Evolutionary conservation across 2,329 filamentous ascomycete species (phyloP).

Genomic region (Aspergillus alliaceus): DNA sequence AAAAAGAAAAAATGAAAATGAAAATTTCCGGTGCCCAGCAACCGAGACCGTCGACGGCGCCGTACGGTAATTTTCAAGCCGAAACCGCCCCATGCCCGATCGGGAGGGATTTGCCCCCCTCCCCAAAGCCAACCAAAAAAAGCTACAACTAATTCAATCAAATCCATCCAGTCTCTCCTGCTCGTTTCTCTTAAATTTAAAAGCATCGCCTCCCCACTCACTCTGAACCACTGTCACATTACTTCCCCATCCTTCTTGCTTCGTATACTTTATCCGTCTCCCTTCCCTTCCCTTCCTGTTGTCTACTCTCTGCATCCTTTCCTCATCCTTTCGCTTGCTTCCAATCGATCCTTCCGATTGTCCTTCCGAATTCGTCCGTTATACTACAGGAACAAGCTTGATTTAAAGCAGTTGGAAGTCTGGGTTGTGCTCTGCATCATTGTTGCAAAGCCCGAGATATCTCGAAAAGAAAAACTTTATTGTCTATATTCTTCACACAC

Average conservation of each 20-base stretch:
- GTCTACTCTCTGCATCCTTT: conserved; percentile 17
- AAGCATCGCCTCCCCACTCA: conserved; percentile 21
- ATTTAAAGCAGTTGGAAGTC: background rate
- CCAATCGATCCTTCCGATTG: conserved; percentile 15
- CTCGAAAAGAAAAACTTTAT: background rate
- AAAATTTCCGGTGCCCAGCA: conserved; percentile 1
- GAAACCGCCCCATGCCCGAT: conserved; percentile 4
- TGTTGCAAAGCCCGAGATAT: conserved; percentile 1
- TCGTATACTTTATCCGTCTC: conserved; percentile 17
- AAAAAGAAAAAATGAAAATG: background rate
- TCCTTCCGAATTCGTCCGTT: conserved; percentile 9
- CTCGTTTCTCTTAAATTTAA: conserved; percentile 19
- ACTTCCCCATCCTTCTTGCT: conserved; percentile 12
- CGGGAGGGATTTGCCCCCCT: conserved; percentile 14
- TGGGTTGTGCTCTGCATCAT: background rate
- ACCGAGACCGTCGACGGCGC: conserved; percentile 6
- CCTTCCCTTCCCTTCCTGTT: conserved; percentile 23
- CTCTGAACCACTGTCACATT: conserved; percentile 13
- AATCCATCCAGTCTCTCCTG: conserved; percentile 8
- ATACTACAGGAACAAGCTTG: conserved; percentile 1
- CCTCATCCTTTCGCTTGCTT: conserved; percentile 10
- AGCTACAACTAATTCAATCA: conserved; percentile 1
- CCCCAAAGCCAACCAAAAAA: conserved; percentile 10
- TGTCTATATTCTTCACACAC: conserved; percentile 4
- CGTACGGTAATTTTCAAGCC: conserved; percentile 18